Conservation (phyloP, 1,284 basidiomycete species). For the Austroboletus sp. region DNA sequence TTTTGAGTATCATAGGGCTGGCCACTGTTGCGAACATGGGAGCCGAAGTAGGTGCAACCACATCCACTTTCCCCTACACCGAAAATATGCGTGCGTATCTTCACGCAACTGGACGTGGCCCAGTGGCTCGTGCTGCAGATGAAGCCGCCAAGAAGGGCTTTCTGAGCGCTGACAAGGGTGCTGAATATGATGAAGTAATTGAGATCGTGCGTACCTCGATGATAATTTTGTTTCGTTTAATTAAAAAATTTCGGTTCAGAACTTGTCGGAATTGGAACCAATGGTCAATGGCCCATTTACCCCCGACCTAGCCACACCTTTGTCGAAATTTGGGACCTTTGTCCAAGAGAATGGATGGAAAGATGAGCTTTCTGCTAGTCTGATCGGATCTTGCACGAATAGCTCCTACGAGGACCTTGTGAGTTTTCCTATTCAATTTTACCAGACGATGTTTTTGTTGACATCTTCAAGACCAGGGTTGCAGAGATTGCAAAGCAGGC, state of each 20-base stretch:
- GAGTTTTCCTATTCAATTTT: slow-evolving; percentile 6
- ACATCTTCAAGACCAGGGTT: slow-evolving; percentile 49
- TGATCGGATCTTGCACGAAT: slow-evolving; percentile 98
- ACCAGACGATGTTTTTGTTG: slow-evolving; percentile 2
- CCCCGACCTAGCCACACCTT: slow-evolving; percentile 89
- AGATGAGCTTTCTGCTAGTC: slow-evolving; percentile 81
- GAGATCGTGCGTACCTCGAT: slow-evolving; percentile 65
- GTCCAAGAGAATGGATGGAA: slow-evolving; percentile 85
- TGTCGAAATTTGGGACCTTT: slow-evolving; percentile 85
- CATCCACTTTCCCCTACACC: slow-evolving; percentile 95
- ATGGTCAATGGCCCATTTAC: slow-evolving; percentile 97
- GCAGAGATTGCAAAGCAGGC: slow-evolving; percentile 91
- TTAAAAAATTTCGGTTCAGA: slow-evolving; percentile 37
- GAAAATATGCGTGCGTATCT: slow-evolving; percentile 86
- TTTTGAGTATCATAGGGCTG: slow-evolving; percentile 46
- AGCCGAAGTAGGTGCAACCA: slow-evolving; percentile 97
- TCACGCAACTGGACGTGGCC: slow-evolving; percentile 81
- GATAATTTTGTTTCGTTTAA: background rate
- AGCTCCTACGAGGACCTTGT: slow-evolving; percentile 95
- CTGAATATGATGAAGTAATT: slow-evolving; percentile 94
- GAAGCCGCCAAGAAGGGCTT: slow-evolving; percentile 74
- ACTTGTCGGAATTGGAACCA: slow-evolving; percentile 89
- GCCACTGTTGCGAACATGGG: slow-evolving; percentile 99
- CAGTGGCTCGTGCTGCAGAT: slow-evolving; percentile 84
- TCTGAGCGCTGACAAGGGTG: slow-evolving; percentile 78